Percentiles rank a stretch among this genome's conserved stretches.
Conservation (phyloP, 169 alveolate species). For the Babesia gibsoni region DNA sequence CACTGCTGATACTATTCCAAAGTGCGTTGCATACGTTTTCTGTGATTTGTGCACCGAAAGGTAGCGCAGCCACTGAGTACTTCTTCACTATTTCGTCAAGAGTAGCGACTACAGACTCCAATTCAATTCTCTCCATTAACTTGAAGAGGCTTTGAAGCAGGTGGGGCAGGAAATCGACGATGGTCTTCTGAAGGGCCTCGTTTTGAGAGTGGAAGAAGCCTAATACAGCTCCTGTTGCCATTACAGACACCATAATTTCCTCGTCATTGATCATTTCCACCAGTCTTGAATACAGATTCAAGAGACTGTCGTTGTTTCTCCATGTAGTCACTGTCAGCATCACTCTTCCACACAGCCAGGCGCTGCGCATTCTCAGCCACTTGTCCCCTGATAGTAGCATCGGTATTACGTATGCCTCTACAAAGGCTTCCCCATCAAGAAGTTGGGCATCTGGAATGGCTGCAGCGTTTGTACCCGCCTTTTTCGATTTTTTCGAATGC, state of each 20-base stretch:
- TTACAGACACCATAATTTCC: constrained; percentile 50
- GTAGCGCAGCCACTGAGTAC: constrained; percentile 46
- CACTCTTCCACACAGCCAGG: constrained; percentile 60
- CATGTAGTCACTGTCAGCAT: constrained; percentile 8
- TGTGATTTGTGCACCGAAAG: constrained; percentile 56
- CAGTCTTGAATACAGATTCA: constrained; percentile 23
- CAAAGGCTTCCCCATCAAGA: constrained; percentile 50
- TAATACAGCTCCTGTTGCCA: constrained; percentile 49
- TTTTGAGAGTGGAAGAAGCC: constrained; percentile 36
- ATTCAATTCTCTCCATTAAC: constrained; percentile 54
- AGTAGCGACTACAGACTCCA: constrained; percentile 55
- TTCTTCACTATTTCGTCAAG: constrained; percentile 55
- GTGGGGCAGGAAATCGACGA: constrained; percentile 26
- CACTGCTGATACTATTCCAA: constrained; percentile 37
- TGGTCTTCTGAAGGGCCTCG: constrained; percentile 33
- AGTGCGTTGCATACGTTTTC: constrained; percentile 53
- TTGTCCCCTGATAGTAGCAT: constrained; percentile 29
- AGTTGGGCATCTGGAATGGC: constrained; percentile 6
- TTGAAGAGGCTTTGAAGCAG: constrained; percentile 46
- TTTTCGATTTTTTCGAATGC: not conserved
- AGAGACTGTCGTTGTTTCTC: constrained; percentile 38
- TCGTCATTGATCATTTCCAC: constrained; percentile 34
- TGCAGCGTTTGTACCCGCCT: not conserved
- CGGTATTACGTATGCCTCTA: constrained; percentile 19
- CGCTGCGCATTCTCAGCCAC: constrained; percentile 56